phyloP scores from a whole-genome alignment of 352 stramenopile genomes.

The Phytophthora syringae region DNA sequence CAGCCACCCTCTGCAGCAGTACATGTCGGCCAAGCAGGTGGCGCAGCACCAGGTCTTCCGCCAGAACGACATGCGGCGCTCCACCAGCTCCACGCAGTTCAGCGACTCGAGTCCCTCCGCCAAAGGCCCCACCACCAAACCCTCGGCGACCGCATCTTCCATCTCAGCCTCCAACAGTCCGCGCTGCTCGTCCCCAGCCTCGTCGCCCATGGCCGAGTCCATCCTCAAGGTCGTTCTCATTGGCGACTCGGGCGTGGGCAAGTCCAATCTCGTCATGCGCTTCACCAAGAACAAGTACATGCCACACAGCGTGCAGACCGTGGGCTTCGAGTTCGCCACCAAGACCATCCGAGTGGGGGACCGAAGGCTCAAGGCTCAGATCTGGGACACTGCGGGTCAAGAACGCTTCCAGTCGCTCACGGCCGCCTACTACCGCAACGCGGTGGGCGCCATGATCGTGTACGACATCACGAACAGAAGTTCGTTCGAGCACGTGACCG shows the following conservation, averaged over 20 bases:
- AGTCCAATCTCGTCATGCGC: conserved; percentile 88
- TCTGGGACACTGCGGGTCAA: conserved; percentile 90
- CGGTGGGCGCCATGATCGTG: conserved; percentile 91
- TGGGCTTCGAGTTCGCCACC: conserved; percentile 90
- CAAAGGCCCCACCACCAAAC: conserved; percentile 3
- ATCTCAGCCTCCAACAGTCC: conserved; percentile 57
- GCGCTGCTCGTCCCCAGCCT: conserved; percentile 45
- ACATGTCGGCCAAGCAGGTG: conserved; percentile 71
- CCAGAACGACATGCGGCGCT: conserved; percentile 46
- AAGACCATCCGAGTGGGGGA: conserved; percentile 88
- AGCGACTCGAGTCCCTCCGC: conserved; percentile 9
- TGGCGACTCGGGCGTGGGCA: conserved; percentile 87
- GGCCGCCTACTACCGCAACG: conserved; percentile 92
- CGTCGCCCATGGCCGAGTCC: conserved; percentile 42
- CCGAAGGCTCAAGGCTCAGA: conserved; percentile 86
- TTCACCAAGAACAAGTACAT: conserved; percentile 92
- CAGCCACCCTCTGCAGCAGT: conserved; percentile 61
- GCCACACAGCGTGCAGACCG: conserved; percentile 75
- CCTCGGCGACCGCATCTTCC: conserved; percentile 35
- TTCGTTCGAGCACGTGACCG: conserved; percentile 83
- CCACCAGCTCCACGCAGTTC: conserved; percentile 45
- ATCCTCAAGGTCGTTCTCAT: conserved; percentile 91
- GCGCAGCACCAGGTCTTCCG: conserved; percentile 58
- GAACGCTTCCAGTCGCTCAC: conserved; percentile 93
- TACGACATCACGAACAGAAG: conserved; percentile 92